Conservation (phyloP, 192 early-diverging fungal genomes). For the Coemansia javaensis region DNA sequence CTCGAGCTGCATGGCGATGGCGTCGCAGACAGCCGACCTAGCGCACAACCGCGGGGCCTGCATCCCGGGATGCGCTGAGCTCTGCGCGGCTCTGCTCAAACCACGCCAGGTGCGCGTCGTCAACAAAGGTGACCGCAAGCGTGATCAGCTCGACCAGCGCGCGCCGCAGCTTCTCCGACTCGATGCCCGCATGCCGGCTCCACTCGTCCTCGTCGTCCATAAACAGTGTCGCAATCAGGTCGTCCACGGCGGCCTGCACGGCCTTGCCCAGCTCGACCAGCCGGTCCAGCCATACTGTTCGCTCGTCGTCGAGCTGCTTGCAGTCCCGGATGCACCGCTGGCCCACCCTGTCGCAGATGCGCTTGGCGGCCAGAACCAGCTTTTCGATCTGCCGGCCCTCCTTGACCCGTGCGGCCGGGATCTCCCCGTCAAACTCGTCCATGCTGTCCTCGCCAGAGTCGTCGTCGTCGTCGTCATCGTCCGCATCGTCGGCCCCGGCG, state of each 20-base stretch:
- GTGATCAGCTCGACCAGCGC: slow-evolving; percentile 19
- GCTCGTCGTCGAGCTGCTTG: slow-evolving; percentile 29
- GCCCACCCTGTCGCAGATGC: slow-evolving; percentile 36
- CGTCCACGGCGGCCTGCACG: slow-evolving; percentile 28
- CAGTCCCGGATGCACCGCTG: slow-evolving; percentile 47
- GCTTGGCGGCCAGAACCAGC: slow-evolving; percentile 20
- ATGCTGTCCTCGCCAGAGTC: slow-evolving; percentile 33
- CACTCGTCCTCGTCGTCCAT: slow-evolving; percentile 24
- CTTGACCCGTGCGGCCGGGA: slow-evolving; percentile 24
- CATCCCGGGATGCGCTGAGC: slow-evolving; percentile 16
- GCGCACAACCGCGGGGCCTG: slow-evolving; percentile 12
- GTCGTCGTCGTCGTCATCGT: neutral
- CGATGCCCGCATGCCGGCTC: slow-evolving; percentile 6
- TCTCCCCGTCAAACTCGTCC: slow-evolving; percentile 36
- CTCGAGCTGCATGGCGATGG: neutral
- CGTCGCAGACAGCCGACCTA: too few species aligned
- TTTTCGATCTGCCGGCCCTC: slow-evolving; percentile 25
- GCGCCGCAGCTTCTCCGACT: slow-evolving; percentile 11
- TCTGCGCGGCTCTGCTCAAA: slow-evolving; percentile 36
- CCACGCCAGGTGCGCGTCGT: slow-evolving; percentile 43
- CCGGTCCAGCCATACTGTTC: slow-evolving; percentile 37
- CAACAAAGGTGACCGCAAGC: slow-evolving; percentile 47
- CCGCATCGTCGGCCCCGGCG: neutral
- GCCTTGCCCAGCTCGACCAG: slow-evolving; percentile 36
- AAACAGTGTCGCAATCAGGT: slow-evolving; percentile 26